Conservation (phyloP, 441 rosid species). For the Cnidoscolus chayamansa region DNA sequence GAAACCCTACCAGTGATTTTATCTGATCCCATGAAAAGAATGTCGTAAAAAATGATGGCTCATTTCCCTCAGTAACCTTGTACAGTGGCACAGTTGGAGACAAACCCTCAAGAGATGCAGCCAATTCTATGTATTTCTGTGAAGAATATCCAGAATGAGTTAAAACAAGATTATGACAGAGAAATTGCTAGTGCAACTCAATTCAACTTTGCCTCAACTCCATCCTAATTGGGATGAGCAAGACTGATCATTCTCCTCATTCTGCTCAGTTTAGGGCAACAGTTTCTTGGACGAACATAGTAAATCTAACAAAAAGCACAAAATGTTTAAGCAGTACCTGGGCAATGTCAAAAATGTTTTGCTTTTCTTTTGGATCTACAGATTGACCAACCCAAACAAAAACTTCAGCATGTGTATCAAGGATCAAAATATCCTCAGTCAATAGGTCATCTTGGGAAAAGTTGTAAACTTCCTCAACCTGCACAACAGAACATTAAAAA, state of each 20-base stretch:
- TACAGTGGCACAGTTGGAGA: slow-evolving; percentile 79
- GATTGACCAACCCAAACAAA: slow-evolving; percentile 97
- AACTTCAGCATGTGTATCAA: slow-evolving; percentile 94
- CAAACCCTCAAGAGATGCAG: slow-evolving; percentile 75
- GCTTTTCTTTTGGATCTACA: slow-evolving; percentile 84
- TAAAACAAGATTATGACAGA: slow-evolving; percentile 4
- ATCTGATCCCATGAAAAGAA: slow-evolving; percentile 86
- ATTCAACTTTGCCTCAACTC: not conserved
- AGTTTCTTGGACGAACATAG: not conserved
- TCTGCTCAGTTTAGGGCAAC: not conserved
- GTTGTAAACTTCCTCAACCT: slow-evolving; percentile 93
- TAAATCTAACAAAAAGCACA: not conserved
- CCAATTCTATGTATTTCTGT: slow-evolving; percentile 82
- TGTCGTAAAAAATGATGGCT: slow-evolving; percentile 87
- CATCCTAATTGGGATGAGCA: not conserved
- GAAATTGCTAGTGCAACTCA: not conserved
- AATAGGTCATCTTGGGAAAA: slow-evolving; percentile 92
- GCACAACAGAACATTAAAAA: slow-evolving; percentile 27
- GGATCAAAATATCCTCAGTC: slow-evolving; percentile 87
- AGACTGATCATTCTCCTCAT: not conserved
- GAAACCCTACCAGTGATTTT: slow-evolving; percentile 64
- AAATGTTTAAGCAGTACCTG: slow-evolving; percentile 49
- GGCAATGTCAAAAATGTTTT: slow-evolving; percentile 84
- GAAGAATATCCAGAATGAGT: slow-evolving; percentile 30
- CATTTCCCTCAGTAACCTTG: slow-evolving; percentile 92